A percentile compares a stretch with the other conserved stretches of the same genome.
Evolutionary conservation across 371 early-diverging fungal species (phyloP).

Genomic region (Saksenaea oblongispora): DNA sequence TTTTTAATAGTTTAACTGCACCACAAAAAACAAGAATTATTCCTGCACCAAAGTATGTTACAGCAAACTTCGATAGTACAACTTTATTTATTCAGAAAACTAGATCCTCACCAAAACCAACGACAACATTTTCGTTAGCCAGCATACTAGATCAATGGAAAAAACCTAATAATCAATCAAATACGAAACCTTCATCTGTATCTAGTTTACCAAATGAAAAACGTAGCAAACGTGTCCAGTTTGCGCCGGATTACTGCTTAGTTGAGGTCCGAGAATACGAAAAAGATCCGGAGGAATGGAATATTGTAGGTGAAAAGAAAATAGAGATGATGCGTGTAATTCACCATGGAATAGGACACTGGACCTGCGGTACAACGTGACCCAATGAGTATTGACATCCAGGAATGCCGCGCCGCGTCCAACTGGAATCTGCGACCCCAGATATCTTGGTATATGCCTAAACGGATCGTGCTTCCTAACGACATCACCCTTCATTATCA

Average conservation of each 20-base stretch:
- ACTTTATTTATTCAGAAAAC: not conserved
- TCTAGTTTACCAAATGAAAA: not conserved
- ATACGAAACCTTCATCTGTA: not conserved
- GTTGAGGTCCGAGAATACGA: slow-evolving; percentile 24
- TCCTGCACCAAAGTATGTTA: slow-evolving; percentile 1
- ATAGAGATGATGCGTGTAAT: not conserved
- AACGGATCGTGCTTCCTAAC: slow-evolving; percentile 5
- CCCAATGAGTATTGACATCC: not conserved
- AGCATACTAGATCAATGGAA: not conserved
- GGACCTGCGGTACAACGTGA: not conserved
- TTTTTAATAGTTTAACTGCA: slow-evolving; percentile 3
- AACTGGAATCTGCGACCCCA: not conserved
- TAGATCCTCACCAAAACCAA: not conserved
- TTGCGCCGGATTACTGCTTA: slow-evolving; percentile 18
- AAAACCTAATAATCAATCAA: not conserved
- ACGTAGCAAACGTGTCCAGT: slow-evolving; percentile 20
- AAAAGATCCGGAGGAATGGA: slow-evolving; percentile 30
- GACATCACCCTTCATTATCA: not conserved
- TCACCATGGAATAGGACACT: not conserved
- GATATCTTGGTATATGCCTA: slow-evolving; percentile 22
- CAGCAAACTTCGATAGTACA: no score
- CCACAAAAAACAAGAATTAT: slow-evolving; percentile 1
- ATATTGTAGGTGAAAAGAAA: slow-evolving; percentile 14
- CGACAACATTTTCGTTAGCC: not conserved
- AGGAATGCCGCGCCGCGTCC: slow-evolving; percentile 5